Evolutionary conservation across 2,329 filamentous ascomycete species (phyloP), one percentile per base, ranked within the genome.

Genomic region (Claviceps paspali): DNA sequence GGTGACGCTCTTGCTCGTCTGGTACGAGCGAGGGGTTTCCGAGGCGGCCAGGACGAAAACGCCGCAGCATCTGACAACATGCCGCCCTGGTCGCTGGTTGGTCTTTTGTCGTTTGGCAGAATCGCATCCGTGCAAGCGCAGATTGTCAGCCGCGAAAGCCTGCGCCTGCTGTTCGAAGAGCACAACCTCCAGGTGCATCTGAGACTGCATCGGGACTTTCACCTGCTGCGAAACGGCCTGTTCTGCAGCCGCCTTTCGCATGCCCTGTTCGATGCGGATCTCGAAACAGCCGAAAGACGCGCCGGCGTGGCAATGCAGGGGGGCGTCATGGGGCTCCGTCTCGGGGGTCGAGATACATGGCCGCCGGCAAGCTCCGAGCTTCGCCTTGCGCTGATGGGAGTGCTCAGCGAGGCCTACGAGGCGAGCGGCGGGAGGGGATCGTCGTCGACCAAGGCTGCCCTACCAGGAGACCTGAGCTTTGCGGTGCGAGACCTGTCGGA

Each of bases 311-410:
- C 82, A 31, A 70, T 77, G 7, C 73, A 73, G 32, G 79, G 82
- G 34, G 72, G 77, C 40, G 63, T 73, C 11, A 88, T 93, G 67
- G 88, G 91, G 1, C 65, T 96, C 29, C 79, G 86, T 29, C 65
- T 96, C 1, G 82, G 82, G n/a, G 75, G 73, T 2, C 73, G 85
- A 48, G 76, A 83, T 38, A 83, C 70, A 23, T 96, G 91, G 91
- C 91, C 91, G 19, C 91, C 91, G 4, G 86, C 86, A 18, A 92
- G 83, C 54, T 95, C 87, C 0, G 91, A 96, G 54, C 62, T 98
- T n/a, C 76, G 86, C 8, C 67, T 96, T 5, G 84, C 84, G 1
- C 65, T 98, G 14, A 92, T 87, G 70, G 86, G 85, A 0, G 71
- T 96, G 1, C 62, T 96, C 6, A 70, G 72, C 2, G 87, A 95